Base-by-base conservation (phyloP, 2,329 filamentous ascomycete genomes). In the Diaporthe citrichinensis region DNA sequence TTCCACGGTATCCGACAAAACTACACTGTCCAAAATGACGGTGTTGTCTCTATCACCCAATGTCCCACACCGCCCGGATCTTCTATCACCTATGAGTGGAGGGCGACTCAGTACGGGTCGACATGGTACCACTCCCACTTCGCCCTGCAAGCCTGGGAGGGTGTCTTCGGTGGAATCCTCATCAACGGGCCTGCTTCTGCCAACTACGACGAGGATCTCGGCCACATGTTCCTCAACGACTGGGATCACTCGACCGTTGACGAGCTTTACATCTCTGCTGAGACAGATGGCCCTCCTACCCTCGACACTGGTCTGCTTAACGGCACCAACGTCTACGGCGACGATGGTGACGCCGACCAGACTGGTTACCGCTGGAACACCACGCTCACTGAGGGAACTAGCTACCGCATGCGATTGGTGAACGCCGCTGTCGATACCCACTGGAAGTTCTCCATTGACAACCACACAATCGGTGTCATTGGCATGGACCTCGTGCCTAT, bases 61-160 rank as follows among this genome's bases (percentile, higher is more conserved):
- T 89, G 88, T 71, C 88, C 89, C 0, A 82, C 87, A 25, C 84
- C 89, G 0, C 88, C 89, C 0, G 89, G 89, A 0, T 78, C 87
- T 3, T 84, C 85, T 2, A 86, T 87, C 53, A 91, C 88, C 2
- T 93, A 93, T 81, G 88, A 82, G 9, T 92, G 89, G 84, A 85
- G 85, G 61, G 89, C 88, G 9, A 89, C 86, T 0, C 84, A 88
- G 78, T 88, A 90, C 80, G 89, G 91, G 10, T 84, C 87, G 0
- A 85, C 84, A 4, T 92, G 89, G 89, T 92, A 92, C 72, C 91
- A 93, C 80, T 90, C 88, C 1, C 91, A 93, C 80, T 90, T 89
- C 78, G 84, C 84, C 3, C 79, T 86, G 1, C 85, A 87, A 72
- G 82, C 83, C 0, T 87, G 83, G 81, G 86, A 92, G 74, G 92